Evolutionary conservation across 2,329 filamentous ascomycete genomes (phyloP).

Genomic region (Diaporthe sp.): DNA sequence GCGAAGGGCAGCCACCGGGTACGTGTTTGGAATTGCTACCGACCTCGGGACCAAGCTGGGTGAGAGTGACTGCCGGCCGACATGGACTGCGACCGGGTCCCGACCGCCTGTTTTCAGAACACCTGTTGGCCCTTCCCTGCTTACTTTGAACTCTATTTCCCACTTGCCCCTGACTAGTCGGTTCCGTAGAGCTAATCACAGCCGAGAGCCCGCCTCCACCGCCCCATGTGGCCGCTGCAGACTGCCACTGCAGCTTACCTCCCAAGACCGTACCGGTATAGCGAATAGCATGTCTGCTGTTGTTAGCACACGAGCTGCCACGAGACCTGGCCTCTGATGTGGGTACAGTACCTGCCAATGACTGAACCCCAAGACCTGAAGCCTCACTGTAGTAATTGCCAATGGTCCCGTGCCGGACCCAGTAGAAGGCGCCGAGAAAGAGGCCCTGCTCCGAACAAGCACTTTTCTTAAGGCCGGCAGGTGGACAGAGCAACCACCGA

Average conservation of each 20-base stretch:
- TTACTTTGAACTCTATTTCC: constrained; percentile 12
- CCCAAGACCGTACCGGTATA: neutral
- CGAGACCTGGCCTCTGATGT: neutral
- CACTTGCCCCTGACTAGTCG: constrained; percentile 19
- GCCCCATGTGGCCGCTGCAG: neutral
- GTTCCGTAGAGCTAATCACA: neutral
- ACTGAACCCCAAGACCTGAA: neutral
- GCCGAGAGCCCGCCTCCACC: neutral
- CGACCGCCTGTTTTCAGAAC: constrained; percentile 4
- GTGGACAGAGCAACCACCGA: neutral
- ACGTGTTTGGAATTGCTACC: neutral
- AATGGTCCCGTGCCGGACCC: neutral
- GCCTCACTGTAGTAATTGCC: neutral
- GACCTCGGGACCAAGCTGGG: neutral
- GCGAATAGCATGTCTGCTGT: neutral
- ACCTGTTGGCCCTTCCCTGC: neutral
- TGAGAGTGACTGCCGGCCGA: constrained; percentile 11
- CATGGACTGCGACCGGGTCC: neutral
- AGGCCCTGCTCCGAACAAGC: neutral
- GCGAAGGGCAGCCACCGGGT: neutral
- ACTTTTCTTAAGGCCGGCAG: neutral
- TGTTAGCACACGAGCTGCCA: neutral
- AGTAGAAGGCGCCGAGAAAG: neutral
- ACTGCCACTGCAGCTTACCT: neutral
- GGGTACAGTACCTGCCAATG: neutral